Evolutionary conservation across 1,284 basidiomycete species (phyloP).

Genomic region (Anthracocystis panici-leucophaei): DNA sequence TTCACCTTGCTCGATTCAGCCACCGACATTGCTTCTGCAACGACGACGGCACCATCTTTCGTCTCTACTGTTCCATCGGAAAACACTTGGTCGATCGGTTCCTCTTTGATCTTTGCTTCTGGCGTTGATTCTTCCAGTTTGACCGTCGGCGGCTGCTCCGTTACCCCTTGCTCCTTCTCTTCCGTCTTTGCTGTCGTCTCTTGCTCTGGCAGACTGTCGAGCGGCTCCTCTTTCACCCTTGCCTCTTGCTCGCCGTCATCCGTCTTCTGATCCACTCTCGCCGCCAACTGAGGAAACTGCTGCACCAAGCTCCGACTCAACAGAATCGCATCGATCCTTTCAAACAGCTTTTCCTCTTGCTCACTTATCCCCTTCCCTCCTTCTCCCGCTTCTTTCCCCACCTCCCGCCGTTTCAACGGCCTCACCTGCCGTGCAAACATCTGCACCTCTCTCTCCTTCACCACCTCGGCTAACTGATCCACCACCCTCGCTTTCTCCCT

Average conservation of each 20-base stretch:
- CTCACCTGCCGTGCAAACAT: slow-evolving; percentile 14
- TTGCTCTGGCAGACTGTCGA: background rate
- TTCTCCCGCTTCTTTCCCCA: background rate
- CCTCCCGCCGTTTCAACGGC: slow-evolving; percentile 9
- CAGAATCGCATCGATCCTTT: slow-evolving; percentile 20
- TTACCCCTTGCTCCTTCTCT: background rate
- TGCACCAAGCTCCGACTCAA: slow-evolving; percentile 26
- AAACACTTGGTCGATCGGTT: too few species aligned
- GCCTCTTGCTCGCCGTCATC: background rate
- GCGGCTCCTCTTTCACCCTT: background rate
- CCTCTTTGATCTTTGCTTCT: too few species aligned
- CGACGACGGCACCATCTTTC: too few species aligned
- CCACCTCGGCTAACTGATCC: slow-evolving; percentile 2
- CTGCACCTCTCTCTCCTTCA: slow-evolving; percentile 1
- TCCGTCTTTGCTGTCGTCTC: background rate
- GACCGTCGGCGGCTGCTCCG: too few species aligned
- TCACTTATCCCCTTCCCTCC: slow-evolving; percentile 24
- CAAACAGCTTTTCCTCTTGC: slow-evolving; percentile 20
- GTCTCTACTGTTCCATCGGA: too few species aligned
- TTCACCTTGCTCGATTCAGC: too few species aligned
- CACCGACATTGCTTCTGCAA: too few species aligned
- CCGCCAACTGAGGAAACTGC: slow-evolving; percentile 19
- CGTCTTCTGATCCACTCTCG: background rate
- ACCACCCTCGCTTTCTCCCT: slow-evolving; percentile 6
- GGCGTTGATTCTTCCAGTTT: too few species aligned